Conservation (phyloP, 345 rosid species). For the Arabis hirsuta region DNA sequence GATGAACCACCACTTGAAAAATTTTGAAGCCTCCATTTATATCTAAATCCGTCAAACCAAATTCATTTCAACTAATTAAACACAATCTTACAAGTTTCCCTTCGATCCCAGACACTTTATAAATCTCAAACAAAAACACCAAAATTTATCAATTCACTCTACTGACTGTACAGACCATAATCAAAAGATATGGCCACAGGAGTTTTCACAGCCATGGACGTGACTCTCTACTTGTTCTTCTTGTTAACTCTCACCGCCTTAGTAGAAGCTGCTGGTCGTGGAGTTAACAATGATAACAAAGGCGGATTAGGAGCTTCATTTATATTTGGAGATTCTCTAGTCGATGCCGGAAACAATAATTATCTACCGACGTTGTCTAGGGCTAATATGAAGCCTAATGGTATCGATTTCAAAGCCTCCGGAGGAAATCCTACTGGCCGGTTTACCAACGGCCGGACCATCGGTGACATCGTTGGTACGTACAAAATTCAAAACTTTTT, state of each 20-base stretch:
- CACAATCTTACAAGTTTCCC: constrained; percentile 39
- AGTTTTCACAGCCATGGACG: constrained; percentile 11
- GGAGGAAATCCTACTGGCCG: constrained; percentile 72
- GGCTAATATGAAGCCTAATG: constrained; percentile 69
- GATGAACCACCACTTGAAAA: constrained; percentile 47
- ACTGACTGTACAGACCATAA: no score
- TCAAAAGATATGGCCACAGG: constrained; percentile 21
- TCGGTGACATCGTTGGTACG: constrained; percentile 71
- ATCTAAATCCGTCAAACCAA: constrained; percentile 37
- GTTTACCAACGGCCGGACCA: constrained; percentile 80
- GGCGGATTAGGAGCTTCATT: constrained; percentile 59
- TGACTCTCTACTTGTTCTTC: constrained; percentile 13
- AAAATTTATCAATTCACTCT: constrained; percentile 1
- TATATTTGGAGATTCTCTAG: constrained; percentile 79
- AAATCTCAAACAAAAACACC: constrained; percentile 30
- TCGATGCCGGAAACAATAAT: constrained; percentile 82
- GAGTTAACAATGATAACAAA: constrained; percentile 32
- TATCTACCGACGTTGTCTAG: constrained; percentile 66
- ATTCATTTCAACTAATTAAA: constrained; percentile 22
- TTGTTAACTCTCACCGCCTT: constrained; percentile 6
- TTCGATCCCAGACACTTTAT: constrained; percentile 22
- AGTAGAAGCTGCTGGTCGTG: constrained; percentile 43
- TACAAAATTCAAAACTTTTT: neutral
- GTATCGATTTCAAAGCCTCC: constrained; percentile 62
- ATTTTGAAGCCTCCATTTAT: constrained; percentile 21